A percentile compares a stretch with the other conserved stretches of the same genome.
Evolutionary conservation across 2,329 filamentous ascomycete genomes (phyloP).

Genomic region (Exophiala xenobiotica): DNA sequence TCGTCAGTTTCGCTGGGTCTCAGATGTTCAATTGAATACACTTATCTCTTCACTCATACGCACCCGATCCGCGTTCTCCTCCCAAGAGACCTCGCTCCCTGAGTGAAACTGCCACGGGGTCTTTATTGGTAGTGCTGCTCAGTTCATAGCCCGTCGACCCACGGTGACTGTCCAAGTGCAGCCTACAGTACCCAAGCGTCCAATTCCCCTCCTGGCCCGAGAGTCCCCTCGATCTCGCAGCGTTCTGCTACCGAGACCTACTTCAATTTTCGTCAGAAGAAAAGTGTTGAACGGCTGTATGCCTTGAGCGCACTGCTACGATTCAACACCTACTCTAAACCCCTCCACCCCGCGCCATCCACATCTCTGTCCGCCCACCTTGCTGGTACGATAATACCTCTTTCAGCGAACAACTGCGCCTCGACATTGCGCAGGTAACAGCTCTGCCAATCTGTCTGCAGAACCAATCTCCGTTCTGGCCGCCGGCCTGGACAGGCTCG

Average conservation of each 20-base stretch:
- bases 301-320: not conserved
- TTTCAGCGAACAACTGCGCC: not conserved
- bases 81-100: not conserved
- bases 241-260: not conserved
- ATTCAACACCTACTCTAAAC: slow-evolving; percentile 4
- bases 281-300: too few relatives aligned
- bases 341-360: slow-evolving; percentile 16
- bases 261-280: too few relatives aligned
- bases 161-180: too few relatives aligned
- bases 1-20: not conserved
- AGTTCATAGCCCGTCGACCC: too few relatives aligned
- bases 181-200: too few relatives aligned
- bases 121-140: not conserved
- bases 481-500: slow-evolving; percentile 49
- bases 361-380: not conserved
- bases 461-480: slow-evolving; percentile 46
- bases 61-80: not conserved
- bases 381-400: not conserved
- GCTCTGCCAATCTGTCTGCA: slow-evolving; percentile 44
- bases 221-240: not conserved
- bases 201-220: not conserved
- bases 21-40: slow-evolving; percentile 1
- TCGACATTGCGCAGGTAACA: not conserved
- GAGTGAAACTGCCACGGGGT: not conserved
- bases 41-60: not conserved